These are phyloP conservation scores for Mortierella sp. DNA, from an alignment of 371 early-diverging fungal genomes.

Conservation along the genomic window DNA sequence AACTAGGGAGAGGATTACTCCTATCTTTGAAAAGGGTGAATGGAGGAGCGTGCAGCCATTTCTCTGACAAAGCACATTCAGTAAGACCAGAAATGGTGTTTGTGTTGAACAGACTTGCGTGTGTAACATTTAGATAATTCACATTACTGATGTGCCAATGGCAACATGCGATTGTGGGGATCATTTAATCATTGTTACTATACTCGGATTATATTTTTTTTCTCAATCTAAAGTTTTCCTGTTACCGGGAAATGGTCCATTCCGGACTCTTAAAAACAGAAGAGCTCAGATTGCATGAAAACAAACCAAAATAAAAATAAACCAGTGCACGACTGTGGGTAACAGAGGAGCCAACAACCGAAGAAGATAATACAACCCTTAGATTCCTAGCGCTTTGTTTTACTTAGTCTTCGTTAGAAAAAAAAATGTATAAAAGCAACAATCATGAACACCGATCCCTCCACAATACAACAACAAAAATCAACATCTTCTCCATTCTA, in stretches of 20 bases:
- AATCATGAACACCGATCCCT: not conserved
- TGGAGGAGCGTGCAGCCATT: no score
- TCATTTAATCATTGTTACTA: no score
- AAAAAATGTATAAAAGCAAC: not conserved
- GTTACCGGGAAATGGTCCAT: not conserved
- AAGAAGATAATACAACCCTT: not conserved
- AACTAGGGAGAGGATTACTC: no score
- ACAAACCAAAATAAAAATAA: slow-evolving; percentile 4
- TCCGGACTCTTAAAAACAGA: not conserved
- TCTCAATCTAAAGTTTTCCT: not conserved
- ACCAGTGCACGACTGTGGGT: not conserved
- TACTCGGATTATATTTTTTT: not conserved
- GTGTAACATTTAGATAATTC: no score
- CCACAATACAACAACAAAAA: not conserved
- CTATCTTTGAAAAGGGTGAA: no score
- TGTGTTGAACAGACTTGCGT: no score
- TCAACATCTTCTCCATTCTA: not conserved
- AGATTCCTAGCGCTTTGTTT: not conserved
- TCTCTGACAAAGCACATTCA: no score
- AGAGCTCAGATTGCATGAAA: slow-evolving; percentile 4
- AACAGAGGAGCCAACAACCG: not conserved
- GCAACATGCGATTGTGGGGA: no score
- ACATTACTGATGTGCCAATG: no score
- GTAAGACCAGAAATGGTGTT: no score
- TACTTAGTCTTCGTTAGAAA: not conserved